A percentile compares a stretch with the other conserved stretches of the same genome.
Evolutionary conservation across 305 asterid species (phyloP).

Genomic region (Lippia alba): DNA sequence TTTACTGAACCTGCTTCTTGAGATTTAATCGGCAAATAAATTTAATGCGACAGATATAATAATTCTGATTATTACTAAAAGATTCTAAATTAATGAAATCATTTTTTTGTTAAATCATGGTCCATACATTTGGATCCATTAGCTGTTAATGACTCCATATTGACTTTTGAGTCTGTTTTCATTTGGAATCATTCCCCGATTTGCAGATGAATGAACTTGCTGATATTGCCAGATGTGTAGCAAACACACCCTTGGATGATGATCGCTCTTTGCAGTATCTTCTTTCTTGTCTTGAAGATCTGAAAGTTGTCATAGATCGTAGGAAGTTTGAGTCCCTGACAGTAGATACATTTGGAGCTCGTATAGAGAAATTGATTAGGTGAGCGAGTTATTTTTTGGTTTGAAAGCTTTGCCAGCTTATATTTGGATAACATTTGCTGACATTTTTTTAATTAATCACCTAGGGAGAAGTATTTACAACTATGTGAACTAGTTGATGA

Average conservation of each 20-base stretch:
- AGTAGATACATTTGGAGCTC: constrained; percentile 98
- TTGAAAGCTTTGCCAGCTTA: constrained; percentile 24
- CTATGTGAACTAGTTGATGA: constrained; percentile 95
- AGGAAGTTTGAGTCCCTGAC: constrained; percentile 94
- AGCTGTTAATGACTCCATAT: constrained; percentile 16
- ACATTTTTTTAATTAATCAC: constrained; percentile 32
- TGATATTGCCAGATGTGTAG: constrained; percentile 97
- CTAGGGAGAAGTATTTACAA: constrained; percentile 96
- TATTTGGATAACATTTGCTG: constrained; percentile 29
- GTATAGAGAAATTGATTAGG: constrained; percentile 97
- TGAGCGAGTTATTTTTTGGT: constrained; percentile 36
- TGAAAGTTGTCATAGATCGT: constrained; percentile 86
- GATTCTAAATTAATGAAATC: neutral
- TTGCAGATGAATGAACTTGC: constrained; percentile 97
- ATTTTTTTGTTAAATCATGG: constrained; percentile 20
- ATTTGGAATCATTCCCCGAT: constrained; percentile 26
- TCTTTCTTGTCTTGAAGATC: constrained; percentile 95
- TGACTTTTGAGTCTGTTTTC: constrained; percentile 6
- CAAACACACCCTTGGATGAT: constrained; percentile 91
- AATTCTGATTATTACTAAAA: neutral
- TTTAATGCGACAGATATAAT: constrained; percentile 11
- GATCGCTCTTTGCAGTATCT: constrained; percentile 85
- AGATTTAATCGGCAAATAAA: constrained; percentile 19
- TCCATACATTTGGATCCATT: constrained; percentile 15
- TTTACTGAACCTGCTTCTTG: constrained; percentile 5